These are phyloP conservation scores for Colletotrichum viniferum DNA, from an alignment of 2,329 filamentous ascomycete species.

Conservation along the genomic window DNA sequence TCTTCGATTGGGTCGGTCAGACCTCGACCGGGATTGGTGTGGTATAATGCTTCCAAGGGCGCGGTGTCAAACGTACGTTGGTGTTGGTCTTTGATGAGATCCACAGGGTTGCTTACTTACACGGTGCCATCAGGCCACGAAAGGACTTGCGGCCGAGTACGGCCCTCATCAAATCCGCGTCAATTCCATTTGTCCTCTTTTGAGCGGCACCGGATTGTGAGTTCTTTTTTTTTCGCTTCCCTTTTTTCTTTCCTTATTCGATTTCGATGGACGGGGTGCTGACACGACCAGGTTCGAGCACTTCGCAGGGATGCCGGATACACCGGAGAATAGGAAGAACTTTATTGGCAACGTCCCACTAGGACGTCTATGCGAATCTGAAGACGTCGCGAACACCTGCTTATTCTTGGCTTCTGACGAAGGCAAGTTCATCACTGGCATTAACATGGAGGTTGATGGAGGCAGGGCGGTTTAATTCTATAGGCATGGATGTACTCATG, in stretches of 20 bases:
- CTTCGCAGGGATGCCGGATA: conserved; percentile 67
- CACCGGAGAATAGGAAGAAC: conserved; percentile 60
- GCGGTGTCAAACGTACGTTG: conserved; percentile 56
- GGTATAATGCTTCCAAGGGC: conserved; percentile 74
- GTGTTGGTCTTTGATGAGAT: too few species aligned
- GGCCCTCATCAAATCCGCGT: conserved; percentile 74
- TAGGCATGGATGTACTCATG: not conserved
- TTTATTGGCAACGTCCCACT: conserved; percentile 19
- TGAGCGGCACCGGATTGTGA: conserved; percentile 68
- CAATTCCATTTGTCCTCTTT: conserved; percentile 72
- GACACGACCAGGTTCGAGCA: conserved; percentile 28
- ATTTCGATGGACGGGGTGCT: not conserved
- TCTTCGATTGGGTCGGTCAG: conserved; percentile 74
- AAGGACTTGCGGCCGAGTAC: conserved; percentile 72
- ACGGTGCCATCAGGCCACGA: conserved; percentile 43
- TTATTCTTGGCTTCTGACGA: conserved; percentile 75
- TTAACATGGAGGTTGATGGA: conserved; percentile 61
- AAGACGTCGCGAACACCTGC: conserved; percentile 73
- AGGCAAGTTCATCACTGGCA: conserved; percentile 72
- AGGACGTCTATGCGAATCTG: conserved; percentile 44
- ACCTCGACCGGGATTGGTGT: conserved; percentile 67
- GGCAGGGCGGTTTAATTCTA: not conserved
- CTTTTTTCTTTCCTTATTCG: not conserved
- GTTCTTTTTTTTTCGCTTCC: not conserved
- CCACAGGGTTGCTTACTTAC: not conserved